Percentiles rank a stretch among this genome's conserved stretches.
Conservation (phyloP, 257 asterid species). For the Cinchona pubescens region DNA sequence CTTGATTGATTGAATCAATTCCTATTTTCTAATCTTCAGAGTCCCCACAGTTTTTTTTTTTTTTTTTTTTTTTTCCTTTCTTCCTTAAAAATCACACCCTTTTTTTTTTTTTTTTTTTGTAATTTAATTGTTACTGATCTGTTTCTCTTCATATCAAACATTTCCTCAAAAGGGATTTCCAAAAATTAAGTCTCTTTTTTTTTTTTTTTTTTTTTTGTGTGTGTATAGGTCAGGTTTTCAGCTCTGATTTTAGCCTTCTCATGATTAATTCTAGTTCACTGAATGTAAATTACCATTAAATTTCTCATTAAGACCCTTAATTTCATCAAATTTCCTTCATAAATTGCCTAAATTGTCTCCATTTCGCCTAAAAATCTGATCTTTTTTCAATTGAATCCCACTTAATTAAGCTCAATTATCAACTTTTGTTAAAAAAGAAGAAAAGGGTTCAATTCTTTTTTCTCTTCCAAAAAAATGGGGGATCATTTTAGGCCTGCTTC, state of each 20-base stretch:
- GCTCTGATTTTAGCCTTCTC: conserved; percentile 35
- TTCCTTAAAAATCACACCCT: not conserved
- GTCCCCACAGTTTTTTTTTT: conserved; percentile 27
- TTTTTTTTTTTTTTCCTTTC: not conserved
- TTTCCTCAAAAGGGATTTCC: conserved; percentile 12
- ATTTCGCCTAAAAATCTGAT: conserved; percentile 49
- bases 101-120: not conserved
- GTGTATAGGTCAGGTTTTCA: conserved; percentile 12
- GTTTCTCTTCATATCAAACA: conserved; percentile 15
- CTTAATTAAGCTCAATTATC: conserved; percentile 7
- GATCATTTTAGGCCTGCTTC: conserved; percentile 43
- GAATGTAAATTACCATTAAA: conserved; percentile 26
- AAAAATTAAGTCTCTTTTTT: conserved; percentile 13
- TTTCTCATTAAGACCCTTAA: conserved; percentile 34
- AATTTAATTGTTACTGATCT: not conserved
- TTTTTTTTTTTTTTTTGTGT: too few relatives aligned
- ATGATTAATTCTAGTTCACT: conserved; percentile 37
- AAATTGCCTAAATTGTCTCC: conserved; percentile 37
- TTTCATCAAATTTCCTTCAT: conserved; percentile 45
- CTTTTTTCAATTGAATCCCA: conserved; percentile 5
- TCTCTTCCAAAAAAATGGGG: conserved; percentile 54
- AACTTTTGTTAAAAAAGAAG: not conserved
- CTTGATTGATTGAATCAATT: conserved; percentile 30
- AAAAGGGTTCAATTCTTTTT: conserved; percentile 5
- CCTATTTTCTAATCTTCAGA: conserved; percentile 19